These are phyloP conservation scores for Penicillium paradoxum DNA, from an alignment of 495 filamentous ascomycete species.

Conservation along the genomic window DNA sequence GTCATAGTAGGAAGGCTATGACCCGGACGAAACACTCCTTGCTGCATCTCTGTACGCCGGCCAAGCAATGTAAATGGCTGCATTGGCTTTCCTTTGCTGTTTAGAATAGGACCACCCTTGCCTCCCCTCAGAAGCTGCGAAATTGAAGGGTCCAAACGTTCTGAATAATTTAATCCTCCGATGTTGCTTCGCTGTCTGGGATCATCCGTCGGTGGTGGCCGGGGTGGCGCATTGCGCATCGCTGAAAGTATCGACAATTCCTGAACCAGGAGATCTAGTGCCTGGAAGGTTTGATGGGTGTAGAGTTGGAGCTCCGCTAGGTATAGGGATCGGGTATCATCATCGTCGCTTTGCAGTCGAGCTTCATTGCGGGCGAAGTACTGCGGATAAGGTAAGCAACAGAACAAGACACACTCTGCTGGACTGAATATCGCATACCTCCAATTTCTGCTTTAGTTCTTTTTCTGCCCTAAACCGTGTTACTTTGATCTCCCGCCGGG, in stretches of 20 bases:
- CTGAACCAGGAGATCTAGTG: slow-evolving; percentile 74
- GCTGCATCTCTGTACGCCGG: slow-evolving; percentile 67
- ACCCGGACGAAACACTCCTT: slow-evolving; percentile 83
- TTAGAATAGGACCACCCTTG: slow-evolving; percentile 71
- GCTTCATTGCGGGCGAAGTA: slow-evolving; percentile 56
- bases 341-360: slow-evolving; percentile 66
- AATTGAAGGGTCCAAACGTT: slow-evolving; percentile 65
- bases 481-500: slow-evolving; percentile 77
- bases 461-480: slow-evolving; percentile 81
- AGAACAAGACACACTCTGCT: neutral
- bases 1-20: slow-evolving; percentile 96
- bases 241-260: slow-evolving; percentile 77
- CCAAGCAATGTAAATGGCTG: slow-evolving; percentile 85
- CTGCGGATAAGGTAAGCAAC: slow-evolving; percentile 37
- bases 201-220: slow-evolving; percentile 40
- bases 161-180: slow-evolving; percentile 54
- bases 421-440: slow-evolving; percentile 41
- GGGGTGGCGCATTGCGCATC: slow-evolving; percentile 48
- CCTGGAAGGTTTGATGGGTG: slow-evolving; percentile 76
- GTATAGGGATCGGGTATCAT: slow-evolving; percentile 70
- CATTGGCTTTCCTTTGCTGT: slow-evolving; percentile 75
- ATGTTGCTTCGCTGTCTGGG: slow-evolving; percentile 42
- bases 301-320: slow-evolving; percentile 66
- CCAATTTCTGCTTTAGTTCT: slow-evolving; percentile 75
- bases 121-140: slow-evolving; percentile 48